phyloP scores from a whole-genome alignment of 352 stramenopile species.

The Globisporangium okanoganense region DNA sequence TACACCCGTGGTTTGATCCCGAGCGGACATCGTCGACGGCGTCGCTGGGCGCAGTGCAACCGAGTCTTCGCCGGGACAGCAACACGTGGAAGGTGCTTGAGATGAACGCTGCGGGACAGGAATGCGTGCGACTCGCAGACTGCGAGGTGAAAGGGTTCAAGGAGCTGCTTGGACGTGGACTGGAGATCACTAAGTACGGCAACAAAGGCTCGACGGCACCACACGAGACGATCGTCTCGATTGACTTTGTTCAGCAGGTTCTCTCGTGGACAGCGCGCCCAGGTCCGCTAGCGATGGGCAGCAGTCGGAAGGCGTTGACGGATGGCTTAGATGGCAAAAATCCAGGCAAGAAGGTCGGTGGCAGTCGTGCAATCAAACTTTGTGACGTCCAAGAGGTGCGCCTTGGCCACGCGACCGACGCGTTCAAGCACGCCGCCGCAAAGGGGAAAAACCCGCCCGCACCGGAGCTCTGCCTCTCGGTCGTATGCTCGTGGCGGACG shows the following conservation, averaged over 20 bases:
- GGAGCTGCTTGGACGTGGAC: slow-evolving; percentile 55
- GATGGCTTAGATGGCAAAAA: neutral
- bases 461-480: slow-evolving; percentile 48
- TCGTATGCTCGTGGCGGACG: slow-evolving; percentile 57
- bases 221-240: slow-evolving; percentile 34
- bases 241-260: slow-evolving; percentile 54
- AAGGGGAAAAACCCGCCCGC: slow-evolving; percentile 25
- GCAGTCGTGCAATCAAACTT: slow-evolving; percentile 31
- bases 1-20: slow-evolving; percentile 59
- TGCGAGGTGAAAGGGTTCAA: slow-evolving; percentile 58
- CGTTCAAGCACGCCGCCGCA: slow-evolving; percentile 28
- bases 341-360: slow-evolving; percentile 3
- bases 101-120: slow-evolving; percentile 15
- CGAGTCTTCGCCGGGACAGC: neutral
- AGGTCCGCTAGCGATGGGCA: slow-evolving; percentile 14
- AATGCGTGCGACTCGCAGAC: slow-evolving; percentile 37
- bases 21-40: neutral
- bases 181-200: slow-evolving; percentile 64
- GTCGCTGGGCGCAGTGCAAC: neutral
- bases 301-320: slow-evolving; percentile 8
- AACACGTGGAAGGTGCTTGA: slow-evolving; percentile 16
- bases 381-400: slow-evolving; percentile 51
- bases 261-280: slow-evolving; percentile 54
- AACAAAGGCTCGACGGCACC: slow-evolving; percentile 36
- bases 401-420: slow-evolving; percentile 44